Percentiles rank a stretch among this genome's conserved stretches.
These are phyloP conservation scores for Scolecobasidium constrictum DNA, from an alignment of 2,329 filamentous ascomycete genomes.

Conservation along the genomic window DNA sequence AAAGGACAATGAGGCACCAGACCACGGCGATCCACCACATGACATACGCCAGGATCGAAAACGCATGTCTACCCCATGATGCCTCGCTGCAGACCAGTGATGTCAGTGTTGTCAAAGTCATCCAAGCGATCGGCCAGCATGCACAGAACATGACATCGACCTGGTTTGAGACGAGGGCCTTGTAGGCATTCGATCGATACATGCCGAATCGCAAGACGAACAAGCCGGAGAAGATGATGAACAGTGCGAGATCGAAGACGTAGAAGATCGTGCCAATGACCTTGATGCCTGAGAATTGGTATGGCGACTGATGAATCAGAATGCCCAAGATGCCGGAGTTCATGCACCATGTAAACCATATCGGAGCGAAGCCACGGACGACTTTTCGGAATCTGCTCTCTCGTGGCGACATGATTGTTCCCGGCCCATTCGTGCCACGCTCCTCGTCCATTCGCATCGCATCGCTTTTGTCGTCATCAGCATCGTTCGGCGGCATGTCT, in stretches of 20 bases:
- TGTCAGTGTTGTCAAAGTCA: neutral
- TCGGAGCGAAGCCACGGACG: no score
- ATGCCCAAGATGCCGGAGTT: neutral
- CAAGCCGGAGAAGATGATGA: neutral
- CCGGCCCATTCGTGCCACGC: no score
- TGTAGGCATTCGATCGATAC: neutral
- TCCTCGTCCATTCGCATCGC: no score
- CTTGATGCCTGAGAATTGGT: neutral
- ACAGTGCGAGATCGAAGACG: neutral
- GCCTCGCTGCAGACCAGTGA: neutral
- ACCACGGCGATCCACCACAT: conserved; percentile 6
- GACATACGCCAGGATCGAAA: conserved; percentile 5
- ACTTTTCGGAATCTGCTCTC: no score
- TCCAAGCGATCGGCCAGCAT: neutral
- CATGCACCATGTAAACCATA: neutral
- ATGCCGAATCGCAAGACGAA: neutral
- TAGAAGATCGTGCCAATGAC: neutral
- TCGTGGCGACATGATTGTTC: no score
- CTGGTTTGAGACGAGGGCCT: neutral
- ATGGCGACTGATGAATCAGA: neutral
- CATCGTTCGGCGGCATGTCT: no score
- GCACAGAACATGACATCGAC: neutral
- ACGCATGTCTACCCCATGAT: neutral
- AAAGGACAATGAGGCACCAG: conserved; percentile 1
- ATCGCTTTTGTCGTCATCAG: no score